Evolutionary conservation across 176 grass and related monocot genomes (phyloP).

Genomic region (Bothriochloa decipiens): DNA sequence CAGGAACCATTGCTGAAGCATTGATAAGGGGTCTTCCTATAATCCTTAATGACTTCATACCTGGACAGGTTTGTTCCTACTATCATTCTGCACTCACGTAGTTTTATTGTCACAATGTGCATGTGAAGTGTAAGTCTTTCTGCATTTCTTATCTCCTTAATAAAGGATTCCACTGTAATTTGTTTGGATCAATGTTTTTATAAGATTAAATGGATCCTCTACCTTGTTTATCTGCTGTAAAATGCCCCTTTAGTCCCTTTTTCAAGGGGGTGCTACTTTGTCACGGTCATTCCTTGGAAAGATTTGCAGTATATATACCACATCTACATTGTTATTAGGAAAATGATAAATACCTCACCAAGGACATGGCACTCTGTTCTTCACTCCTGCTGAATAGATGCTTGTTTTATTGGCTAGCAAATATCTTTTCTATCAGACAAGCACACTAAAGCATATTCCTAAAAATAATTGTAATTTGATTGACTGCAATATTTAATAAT

Average conservation of each 20-base stretch:
- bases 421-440: not conserved
- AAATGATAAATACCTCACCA: not conserved
- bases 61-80: slow-evolving; percentile 79
- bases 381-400: not conserved
- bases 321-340: not conserved
- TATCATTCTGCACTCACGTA: not conserved
- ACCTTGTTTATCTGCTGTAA: slow-evolving; percentile 18
- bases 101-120: not conserved
- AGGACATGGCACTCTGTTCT: not conserved
- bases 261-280: not conserved
- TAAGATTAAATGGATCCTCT: not conserved
- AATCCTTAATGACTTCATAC: slow-evolving; percentile 99
- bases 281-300: slow-evolving; percentile 1
- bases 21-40: slow-evolving; percentile 98
- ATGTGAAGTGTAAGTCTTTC: slow-evolving; percentile 4
- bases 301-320: not conserved
- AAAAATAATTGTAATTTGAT: not conserved
- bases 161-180: not conserved
- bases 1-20: slow-evolving; percentile 97
- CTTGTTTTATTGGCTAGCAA: not conserved
- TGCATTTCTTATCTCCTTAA: not conserved
- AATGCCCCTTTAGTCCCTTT: not conserved
- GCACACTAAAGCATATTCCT: not conserved
- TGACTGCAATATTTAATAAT: not conserved
- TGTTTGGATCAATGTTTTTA: not conserved